Evolutionary conservation across 2,329 filamentous ascomycete genomes (phyloP), one percentile per base, ranked within the genome.

Genomic region (Penicillium sp.): DNA sequence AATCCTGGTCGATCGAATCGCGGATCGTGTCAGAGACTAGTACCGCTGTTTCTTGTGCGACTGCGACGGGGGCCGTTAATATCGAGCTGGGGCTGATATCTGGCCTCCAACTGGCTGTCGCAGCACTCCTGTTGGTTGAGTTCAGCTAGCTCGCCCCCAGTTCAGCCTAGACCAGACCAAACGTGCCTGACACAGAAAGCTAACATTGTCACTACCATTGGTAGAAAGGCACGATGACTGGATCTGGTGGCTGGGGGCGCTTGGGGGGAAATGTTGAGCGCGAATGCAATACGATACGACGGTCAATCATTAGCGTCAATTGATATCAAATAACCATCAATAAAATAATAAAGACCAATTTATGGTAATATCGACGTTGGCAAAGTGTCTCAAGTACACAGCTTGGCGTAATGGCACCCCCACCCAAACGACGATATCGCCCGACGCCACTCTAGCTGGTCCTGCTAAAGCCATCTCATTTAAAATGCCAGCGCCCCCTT

Each of bases 381-480:
- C 28, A 28, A 15, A 15, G 26, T 68, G 68, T 70, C 68, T 69
- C 68, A 69, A 58, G 45, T 67, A 66, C 61, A 65, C 53, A 63
- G 58, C 56, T 60, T 62, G 55, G 63, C 65, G 53, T 59, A 53
- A 60, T 62, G 47, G 55, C 47, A 45, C 64, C 63, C 72, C 69
- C 69, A 69, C 68, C 61, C 28, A 50, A 58, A 60, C 57, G 63
- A 61, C 58, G 64, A 56, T 53, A 60, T 62, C 65, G 59, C 58
- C 38, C 60, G 62, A 26, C 53, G 59, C 62, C 62, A 59, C 65
- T 65, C 53, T 59, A 55, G 56, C 53, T 55, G 56, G 44, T 64
- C 49, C 60, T 61, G 49, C 55, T n/a, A 66, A 64, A 66, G 65
- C 64, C 38, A 33, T 45, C 45, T 56, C 53, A 37, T 47, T 49